These are phyloP conservation scores for Saccharomyces hybrid DNA, from an alignment of 1,139 yeast species.

Conservation along the genomic window DNA sequence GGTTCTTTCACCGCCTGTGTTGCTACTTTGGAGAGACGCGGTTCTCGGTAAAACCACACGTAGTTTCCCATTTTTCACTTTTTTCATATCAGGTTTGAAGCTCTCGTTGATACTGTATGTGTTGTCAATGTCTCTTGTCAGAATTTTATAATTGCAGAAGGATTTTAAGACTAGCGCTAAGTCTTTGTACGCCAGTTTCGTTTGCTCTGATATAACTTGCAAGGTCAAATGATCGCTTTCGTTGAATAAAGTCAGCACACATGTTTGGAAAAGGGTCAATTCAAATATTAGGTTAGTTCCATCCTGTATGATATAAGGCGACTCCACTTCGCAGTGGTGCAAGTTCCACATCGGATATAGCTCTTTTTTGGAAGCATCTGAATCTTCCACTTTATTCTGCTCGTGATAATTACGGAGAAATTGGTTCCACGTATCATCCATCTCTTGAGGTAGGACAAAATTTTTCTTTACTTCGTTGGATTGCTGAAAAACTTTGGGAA, in stretches of 20 bases:
- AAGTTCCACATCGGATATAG: constrained; percentile 17
- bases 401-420: constrained; percentile 8
- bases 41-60: constrained; percentile 15
- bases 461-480: constrained; percentile 4
- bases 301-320: constrained; percentile 15
- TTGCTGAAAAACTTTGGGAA: constrained; percentile 16
- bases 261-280: constrained; percentile 24
- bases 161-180: constrained; percentile 17
- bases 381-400: constrained; percentile 12
- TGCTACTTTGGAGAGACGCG: neutral
- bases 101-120: constrained; percentile 14
- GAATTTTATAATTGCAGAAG: constrained; percentile 14
- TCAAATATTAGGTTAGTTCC: constrained; percentile 16
- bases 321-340: constrained; percentile 27
- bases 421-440: constrained; percentile 24
- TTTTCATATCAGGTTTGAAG: constrained; percentile 18
- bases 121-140: constrained; percentile 6
- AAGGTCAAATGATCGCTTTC: constrained; percentile 12
- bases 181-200: constrained; percentile 8
- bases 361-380: constrained; percentile 12
- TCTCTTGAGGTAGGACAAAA: constrained; percentile 14
- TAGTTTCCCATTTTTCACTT: constrained; percentile 16
- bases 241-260: constrained; percentile 24
- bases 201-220: constrained; percentile 7
- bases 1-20: neutral